phyloP scores from a whole-genome alignment of 2,329 filamentous ascomycete species.

The Trichoderma koningii region DNA sequence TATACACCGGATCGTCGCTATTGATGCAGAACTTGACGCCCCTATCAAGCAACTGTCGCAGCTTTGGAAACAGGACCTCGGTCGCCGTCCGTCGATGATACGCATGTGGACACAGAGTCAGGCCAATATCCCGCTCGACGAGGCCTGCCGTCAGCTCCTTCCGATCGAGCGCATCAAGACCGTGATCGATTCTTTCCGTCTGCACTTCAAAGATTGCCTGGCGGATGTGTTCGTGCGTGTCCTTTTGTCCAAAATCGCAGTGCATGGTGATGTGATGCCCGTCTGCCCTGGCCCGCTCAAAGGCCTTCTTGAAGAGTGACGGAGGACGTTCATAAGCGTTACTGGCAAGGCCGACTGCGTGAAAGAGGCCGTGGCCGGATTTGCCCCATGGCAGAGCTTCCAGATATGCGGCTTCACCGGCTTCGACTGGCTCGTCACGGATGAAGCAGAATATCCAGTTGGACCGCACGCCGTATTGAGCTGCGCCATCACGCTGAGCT shows the following conservation, averaged over 20 bases:
- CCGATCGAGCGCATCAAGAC: conserved; percentile 64
- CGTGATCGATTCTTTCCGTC: conserved; percentile 71
- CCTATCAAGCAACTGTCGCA: conserved; percentile 62
- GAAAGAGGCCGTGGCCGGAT: conserved; percentile 43
- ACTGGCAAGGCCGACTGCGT: conserved; percentile 50
- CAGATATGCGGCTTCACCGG: conserved; percentile 64
- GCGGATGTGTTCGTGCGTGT: conserved; percentile 54
- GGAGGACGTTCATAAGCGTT: conserved; percentile 51
- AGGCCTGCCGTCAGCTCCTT: conserved; percentile 58
- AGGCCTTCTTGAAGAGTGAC: conserved; percentile 47
- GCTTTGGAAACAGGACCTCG: conserved; percentile 52
- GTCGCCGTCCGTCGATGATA: conserved; percentile 31
- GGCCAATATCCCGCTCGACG: conserved; percentile 55
- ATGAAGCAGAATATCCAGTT: conserved; percentile 71
- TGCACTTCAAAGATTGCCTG: conserved; percentile 62
- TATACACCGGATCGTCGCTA: conserved; percentile 74
- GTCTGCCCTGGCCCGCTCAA: conserved; percentile 41
- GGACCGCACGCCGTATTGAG: conserved; percentile 63
- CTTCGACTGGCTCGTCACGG: conserved; percentile 68
- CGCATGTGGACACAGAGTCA: conserved; percentile 65
- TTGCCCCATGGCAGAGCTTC: conserved; percentile 44
- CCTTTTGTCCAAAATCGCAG: conserved; percentile 54
- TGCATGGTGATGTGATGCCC: conserved; percentile 52
- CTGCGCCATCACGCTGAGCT: conserved; percentile 60
- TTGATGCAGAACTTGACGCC: conserved; percentile 72